Percentiles rank a stretch among this genome's conserved stretches.
Conservation (phyloP, 257 asterid species). For the Capsicum pubescens region DNA sequence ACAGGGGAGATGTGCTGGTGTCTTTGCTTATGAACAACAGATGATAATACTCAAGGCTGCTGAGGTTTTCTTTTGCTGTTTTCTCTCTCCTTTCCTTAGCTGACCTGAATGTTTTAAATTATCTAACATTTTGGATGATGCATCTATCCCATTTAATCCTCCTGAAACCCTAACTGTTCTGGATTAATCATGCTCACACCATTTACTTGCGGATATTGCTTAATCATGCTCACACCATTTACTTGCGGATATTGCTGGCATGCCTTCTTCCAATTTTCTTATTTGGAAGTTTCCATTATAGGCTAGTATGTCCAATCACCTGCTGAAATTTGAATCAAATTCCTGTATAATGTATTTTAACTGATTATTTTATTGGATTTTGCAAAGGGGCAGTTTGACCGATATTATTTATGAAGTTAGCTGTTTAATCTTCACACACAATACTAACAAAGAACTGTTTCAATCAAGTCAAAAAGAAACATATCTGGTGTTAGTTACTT, state of each 20-base stretch:
- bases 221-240: conserved; percentile 6
- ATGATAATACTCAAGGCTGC: conserved; percentile 97
- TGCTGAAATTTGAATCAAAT: neutral
- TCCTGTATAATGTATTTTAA: neutral
- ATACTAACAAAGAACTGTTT: conserved; percentile 14
- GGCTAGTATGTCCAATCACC: neutral
- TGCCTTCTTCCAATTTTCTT: neutral
- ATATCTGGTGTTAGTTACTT: conserved; percentile 3
- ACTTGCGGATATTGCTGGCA: neutral
- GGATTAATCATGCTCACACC: conserved; percentile 7
- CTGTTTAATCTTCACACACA: neutral
- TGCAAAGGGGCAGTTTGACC: neutral
- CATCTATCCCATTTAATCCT: conserved; percentile 1
- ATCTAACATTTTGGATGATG: neutral
- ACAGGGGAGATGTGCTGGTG: conserved; percentile 90
- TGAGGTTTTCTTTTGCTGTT: conserved; percentile 60
- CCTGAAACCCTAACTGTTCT: neutral
- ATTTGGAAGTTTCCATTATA: neutral
- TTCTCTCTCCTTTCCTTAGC: neutral
- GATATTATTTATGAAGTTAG: neutral
- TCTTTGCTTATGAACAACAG: conserved; percentile 82
- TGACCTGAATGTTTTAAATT: neutral
- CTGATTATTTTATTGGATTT: conserved; percentile 15
- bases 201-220: neutral
- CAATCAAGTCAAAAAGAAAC: neutral